A percentile compares a stretch with the other conserved stretches of the same genome.
Evolutionary conservation across 2,329 filamentous ascomycete species (phyloP).

Genomic region (Thermomyces lanuginosus): DNA sequence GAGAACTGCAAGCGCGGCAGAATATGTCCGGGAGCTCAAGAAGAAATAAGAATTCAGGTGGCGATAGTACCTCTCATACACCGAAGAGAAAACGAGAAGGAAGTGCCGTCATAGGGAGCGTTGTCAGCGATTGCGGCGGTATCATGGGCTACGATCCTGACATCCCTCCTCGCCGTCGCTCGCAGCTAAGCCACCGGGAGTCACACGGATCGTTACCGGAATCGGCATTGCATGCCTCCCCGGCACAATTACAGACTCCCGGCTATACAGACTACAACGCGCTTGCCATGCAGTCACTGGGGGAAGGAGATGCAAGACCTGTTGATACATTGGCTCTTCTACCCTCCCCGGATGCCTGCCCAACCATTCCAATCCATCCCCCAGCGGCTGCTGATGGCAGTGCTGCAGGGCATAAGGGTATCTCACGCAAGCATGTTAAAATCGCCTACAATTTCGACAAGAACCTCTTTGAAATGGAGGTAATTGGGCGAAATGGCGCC

Average conservation of each 20-base stretch:
- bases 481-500: conserved; percentile 43
- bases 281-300: conserved; percentile 29
- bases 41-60: conserved; percentile 32
- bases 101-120: conserved; percentile 31
- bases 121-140: conserved; percentile 40
- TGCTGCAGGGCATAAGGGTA: conserved; percentile 38
- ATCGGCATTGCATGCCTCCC: conserved; percentile 21
- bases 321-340: conserved; percentile 32
- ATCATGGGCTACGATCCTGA: conserved; percentile 36
- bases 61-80: conserved; percentile 27
- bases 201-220: conserved; percentile 33
- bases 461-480: conserved; percentile 41
- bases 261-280: conserved; percentile 30
- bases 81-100: conserved; percentile 31
- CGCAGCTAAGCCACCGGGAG: conserved; percentile 32
- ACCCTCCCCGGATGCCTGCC: conserved; percentile 37
- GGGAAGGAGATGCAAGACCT: conserved; percentile 21
- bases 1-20: conserved; percentile 28
- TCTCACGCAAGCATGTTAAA: conserved; percentile 45
- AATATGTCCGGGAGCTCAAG: conserved; percentile 19
- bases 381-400: conserved; percentile 30
- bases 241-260: conserved; percentile 22
- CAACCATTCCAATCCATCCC: conserved; percentile 45
- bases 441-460: conserved; percentile 44
- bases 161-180: conserved; percentile 24